Evolutionary conservation across 2,329 filamentous ascomycete species (phyloP).

Genomic region (Cytospora leucostoma): DNA sequence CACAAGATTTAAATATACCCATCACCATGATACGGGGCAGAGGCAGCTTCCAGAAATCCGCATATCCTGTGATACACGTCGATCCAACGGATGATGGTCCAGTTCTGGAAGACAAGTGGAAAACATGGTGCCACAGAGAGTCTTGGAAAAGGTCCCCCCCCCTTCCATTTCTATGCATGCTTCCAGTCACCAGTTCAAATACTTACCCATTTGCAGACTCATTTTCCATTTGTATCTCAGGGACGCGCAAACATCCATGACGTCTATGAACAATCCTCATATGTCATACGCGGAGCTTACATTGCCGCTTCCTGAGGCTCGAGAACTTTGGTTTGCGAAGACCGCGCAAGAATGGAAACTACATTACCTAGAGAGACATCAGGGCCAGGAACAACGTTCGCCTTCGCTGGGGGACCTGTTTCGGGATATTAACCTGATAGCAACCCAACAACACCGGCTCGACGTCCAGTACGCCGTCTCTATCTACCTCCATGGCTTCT

Average conservation of each 20-base stretch:
- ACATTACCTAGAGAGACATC: constrained; percentile 49
- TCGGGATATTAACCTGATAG: constrained; percentile 56
- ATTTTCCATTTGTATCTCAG: constrained; percentile 65
- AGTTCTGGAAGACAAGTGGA: constrained; percentile 65
- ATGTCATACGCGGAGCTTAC: constrained; percentile 71
- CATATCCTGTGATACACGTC: constrained; percentile 54
- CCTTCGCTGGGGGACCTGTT: constrained; percentile 59
- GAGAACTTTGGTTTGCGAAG: constrained; percentile 66
- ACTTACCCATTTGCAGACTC: constrained; percentile 44
- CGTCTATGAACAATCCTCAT: constrained; percentile 62
- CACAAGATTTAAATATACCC: constrained; percentile 33
- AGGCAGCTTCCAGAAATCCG: constrained; percentile 59
- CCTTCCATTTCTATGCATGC: no score
- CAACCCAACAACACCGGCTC: constrained; percentile 50
- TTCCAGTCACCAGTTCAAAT: background rate
- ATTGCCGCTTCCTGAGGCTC: constrained; percentile 63
- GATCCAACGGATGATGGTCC: constrained; percentile 56
- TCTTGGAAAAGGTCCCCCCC: constrained; percentile 62
- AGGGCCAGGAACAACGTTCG: constrained; percentile 43
- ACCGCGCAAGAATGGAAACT: constrained; percentile 66
- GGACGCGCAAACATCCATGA: constrained; percentile 69
- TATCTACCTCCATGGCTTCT: constrained; percentile 66
- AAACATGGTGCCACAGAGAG: constrained; percentile 63
- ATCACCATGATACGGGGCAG: constrained; percentile 53
- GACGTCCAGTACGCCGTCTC: constrained; percentile 59